Evolutionary conservation across 148 eudicot species (phyloP), one percentile per base, ranked within the genome.

Genomic region (Fagopyrum tataricum): DNA sequence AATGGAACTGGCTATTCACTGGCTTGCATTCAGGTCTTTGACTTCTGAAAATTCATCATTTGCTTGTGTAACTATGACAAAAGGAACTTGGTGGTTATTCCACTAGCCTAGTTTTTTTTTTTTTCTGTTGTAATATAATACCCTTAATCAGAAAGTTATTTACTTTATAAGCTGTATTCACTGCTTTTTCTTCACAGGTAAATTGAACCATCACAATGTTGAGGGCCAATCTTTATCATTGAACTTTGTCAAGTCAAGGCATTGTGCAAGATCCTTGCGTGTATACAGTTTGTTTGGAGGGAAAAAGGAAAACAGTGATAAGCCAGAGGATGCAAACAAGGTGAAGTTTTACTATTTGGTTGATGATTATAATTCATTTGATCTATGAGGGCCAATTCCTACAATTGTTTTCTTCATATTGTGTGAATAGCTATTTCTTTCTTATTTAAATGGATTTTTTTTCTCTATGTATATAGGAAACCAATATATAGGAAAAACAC

Each of bases 251-350:
- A 71, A 76, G 76, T 46, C 79, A 64, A 69, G 59, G 43, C 77
- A 58, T 59, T 40, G 44, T 31, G 68, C 67, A 31, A 81, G 84
- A 71, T 82, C 87, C 42, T 58, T 84, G 44, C 80, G 76, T 71
- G 76, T 89, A 31, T 75, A 78, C 76, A 88, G 78, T 78, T 78
- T 91, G 62, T 91, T 91, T 77, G 97, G 97, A 75, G 97, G 97
- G 41, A 88, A 88, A 75, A 91, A 91, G 79, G 86, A 88, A n/a
- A 79, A 75, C 40, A 70, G 64, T 77, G 90, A 88, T 20, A 86
- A 86, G 73, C 51, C 78, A 26, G 91, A 87, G 23, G 92, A 89
- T 41, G 59, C 81, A n/a, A 7, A 80, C 89, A 59, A 86, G 89
- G 92, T 88, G 51, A 58, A 78, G 53, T 67, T 81, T 3, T 10